A percentile compares a stretch with the other conserved stretches of the same genome.
These are phyloP conservation scores for Botrytis fragariae DNA, from an alignment of 2,329 filamentous ascomycete species.

Conservation along the genomic window DNA sequence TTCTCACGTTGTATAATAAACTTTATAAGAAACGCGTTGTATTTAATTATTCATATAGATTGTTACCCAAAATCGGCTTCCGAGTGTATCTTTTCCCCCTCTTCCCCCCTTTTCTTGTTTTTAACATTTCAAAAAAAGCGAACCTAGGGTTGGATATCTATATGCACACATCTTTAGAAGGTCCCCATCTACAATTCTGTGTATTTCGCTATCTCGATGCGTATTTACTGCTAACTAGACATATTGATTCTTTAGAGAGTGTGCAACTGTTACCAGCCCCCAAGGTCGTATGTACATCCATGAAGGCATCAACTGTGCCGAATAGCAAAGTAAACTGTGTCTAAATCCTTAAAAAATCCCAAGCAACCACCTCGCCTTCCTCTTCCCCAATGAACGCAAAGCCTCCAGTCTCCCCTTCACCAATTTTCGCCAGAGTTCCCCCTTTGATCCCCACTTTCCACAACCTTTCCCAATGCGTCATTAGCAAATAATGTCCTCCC, in stretches of 20 bases:
- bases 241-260: background rate
- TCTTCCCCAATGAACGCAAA: background rate
- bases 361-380: background rate
- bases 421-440: background rate
- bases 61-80: background rate
- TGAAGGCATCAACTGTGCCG: no score
- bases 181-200: background rate
- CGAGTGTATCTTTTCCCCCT: no score
- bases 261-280: background rate
- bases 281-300: background rate
- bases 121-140: fast-evolving
- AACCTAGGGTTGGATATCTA: no score
- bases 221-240: background rate
- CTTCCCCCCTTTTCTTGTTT: no score
- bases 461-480: background rate
- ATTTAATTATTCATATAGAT: background rate
- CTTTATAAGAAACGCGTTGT: no score
- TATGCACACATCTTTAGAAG: background rate
- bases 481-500: background rate
- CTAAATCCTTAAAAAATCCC: conserved; percentile 13
- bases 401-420: background rate
- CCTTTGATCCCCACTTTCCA: background rate
- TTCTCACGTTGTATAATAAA: no score
- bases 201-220: background rate
- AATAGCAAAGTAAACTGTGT: background rate